Conservation (phyloP, 257 asterid genomes). For the Eustoma russellianum region DNA sequence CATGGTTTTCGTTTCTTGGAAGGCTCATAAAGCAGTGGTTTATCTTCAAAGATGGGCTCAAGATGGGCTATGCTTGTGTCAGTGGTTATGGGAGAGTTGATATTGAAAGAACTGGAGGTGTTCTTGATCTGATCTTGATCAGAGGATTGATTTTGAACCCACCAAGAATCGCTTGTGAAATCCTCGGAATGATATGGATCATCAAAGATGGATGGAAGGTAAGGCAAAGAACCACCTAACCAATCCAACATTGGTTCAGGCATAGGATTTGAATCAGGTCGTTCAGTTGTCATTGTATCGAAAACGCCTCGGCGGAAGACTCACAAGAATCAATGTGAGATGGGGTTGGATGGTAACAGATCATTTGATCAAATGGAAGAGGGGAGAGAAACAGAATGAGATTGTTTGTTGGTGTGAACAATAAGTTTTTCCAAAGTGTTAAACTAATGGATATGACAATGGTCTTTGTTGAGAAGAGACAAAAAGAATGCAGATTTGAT, state of each 20-base stretch:
- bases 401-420: conserved; percentile 13
- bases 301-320: conserved; percentile 2
- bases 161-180: conserved; percentile 45
- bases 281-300: conserved; percentile 41
- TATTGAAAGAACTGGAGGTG: conserved; percentile 26
- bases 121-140: conserved; percentile 32
- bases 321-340: neutral
- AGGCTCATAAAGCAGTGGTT: conserved; percentile 18
- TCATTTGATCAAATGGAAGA: conserved; percentile 19
- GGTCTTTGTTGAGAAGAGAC: conserved; percentile 41
- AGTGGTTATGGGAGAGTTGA: conserved; percentile 15
- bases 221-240: conserved; percentile 43
- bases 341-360: conserved; percentile 6
- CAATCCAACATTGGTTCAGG: conserved; percentile 47
- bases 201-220: conserved; percentile 46
- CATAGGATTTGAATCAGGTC: conserved; percentile 39
- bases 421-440: conserved; percentile 8
- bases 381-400: conserved; percentile 13
- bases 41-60: conserved; percentile 18
- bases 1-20: conserved; percentile 51
- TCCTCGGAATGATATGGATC: conserved; percentile 49
- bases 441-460: conserved; percentile 18
- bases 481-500: conserved; percentile 29
- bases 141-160: conserved; percentile 29
- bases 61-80: conserved; percentile 19